These are phyloP conservation scores for Neopestalotiopsis sp. DNA, from an alignment of 2,329 filamentous ascomycete species.

Conservation along the genomic window DNA sequence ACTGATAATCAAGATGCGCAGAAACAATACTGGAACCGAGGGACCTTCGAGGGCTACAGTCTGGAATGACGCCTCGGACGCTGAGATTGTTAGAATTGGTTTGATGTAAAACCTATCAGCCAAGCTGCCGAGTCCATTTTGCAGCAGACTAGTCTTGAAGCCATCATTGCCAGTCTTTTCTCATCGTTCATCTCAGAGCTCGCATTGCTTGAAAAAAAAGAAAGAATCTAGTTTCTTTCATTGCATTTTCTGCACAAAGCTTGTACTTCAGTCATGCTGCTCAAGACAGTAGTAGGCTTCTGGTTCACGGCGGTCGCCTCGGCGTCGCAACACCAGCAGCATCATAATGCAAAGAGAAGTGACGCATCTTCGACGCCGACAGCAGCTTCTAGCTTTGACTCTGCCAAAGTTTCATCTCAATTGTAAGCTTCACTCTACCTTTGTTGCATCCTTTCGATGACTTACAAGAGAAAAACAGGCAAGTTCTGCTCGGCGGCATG, in stretches of 20 bases:
- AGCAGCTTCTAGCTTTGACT: slow-evolving; percentile 1
- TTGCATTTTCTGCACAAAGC: neutral
- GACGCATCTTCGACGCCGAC: neutral
- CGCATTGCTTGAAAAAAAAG: neutral
- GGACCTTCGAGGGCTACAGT: neutral
- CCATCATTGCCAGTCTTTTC: neutral
- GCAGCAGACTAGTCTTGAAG: neutral
- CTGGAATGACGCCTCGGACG: neutral
- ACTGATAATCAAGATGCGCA: neutral
- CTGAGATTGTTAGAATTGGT: neutral
- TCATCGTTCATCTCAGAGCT: neutral
- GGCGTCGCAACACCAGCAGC: slow-evolving; percentile 8
- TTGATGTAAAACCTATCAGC: neutral
- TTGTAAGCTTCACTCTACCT: neutral
- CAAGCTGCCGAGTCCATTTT: neutral
- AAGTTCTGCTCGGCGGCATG: neutral
- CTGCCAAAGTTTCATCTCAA: slow-evolving; percentile 9
- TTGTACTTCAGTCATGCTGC: neutral
- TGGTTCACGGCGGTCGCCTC: neutral
- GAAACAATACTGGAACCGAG: neutral
- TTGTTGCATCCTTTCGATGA: neutral
- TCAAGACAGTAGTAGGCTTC: neutral
- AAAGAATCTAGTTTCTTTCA: neutral
- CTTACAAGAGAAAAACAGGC: neutral
- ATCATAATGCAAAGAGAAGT: slow-evolving; percentile 8